These are phyloP conservation scores for Populus simonii DNA, from an alignment of 345 rosid genomes.

Conservation along the genomic window DNA sequence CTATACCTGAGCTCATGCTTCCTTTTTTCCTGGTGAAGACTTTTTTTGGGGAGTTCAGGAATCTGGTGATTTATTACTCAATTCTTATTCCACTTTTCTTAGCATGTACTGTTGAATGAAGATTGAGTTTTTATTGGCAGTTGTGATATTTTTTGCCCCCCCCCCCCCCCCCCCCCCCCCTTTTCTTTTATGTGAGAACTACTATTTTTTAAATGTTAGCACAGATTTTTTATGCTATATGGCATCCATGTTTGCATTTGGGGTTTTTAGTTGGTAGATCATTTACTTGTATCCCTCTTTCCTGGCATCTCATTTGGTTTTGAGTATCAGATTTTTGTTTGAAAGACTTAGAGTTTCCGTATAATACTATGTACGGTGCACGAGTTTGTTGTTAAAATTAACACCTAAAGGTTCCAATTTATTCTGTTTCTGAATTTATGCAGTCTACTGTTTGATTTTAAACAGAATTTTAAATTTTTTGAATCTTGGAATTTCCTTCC, in stretches of 20 bases:
- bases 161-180: too few species aligned
- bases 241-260: not conserved
- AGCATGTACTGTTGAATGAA: not conserved
- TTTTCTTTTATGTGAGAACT: not conserved
- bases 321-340: not conserved
- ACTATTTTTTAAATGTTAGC: not conserved
- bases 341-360: not conserved
- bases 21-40: constrained; percentile 3
- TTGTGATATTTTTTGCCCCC: not conserved
- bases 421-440: not conserved
- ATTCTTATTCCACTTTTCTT: not conserved
- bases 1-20: not conserved
- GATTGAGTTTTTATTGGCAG: not conserved
- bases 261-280: not conserved
- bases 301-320: not conserved
- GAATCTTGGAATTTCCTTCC: not conserved
- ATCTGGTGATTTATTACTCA: constrained; percentile 3
- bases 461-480: not conserved
- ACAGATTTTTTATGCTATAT: not conserved
- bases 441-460: not conserved
- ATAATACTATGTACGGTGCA: not conserved
- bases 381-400: not conserved
- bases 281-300: not conserved
- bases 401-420: not conserved
- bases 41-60: not conserved